Evolutionary conservation across 371 early-diverging fungal genomes (phyloP), one percentile per base, ranked within the genome.

Genomic region (Mortierella sp.): DNA sequence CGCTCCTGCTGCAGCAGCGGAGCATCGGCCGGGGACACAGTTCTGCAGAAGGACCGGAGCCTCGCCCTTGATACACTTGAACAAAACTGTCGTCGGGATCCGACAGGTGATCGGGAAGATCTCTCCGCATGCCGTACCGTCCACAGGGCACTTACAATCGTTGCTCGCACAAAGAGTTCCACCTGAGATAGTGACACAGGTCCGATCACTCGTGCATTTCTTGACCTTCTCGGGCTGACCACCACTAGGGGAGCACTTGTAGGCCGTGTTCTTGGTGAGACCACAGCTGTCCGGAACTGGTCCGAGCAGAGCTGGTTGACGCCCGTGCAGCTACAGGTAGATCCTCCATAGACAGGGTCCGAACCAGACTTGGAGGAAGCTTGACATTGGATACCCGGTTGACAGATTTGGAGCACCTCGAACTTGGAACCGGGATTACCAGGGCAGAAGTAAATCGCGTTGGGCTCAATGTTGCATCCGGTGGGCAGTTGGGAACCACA

Each of bases 361-460:
- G 55, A 44, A 22, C 48, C 61, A 1, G n/a, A n/a, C n/a, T 34
- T 26, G 19, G 10, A 10, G 5, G 11, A 4, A 7, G 55, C 10
- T 4, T 41, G 16, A 13, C 74, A 74, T 13, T 37, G 26, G 0
- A 52, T 45, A 9, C 68, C 74, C 7, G 68, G 61, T 2, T 22
- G n/a, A 29, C 74, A 74, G n/a, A 63, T 41, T 0, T 61, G 14
- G 63, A 68, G 22, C 26, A 66, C 34, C 44, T 66, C 64, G 24
- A 24, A 43, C 1, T 31, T 44, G 10, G 68, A 39, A 39, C 68
- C 68, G 16, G 39, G 50, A 29, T 68, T 68, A 0, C 39, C 16
- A 22, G 68, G 68, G 37, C 74, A 74, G 16, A 29, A 48, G 26
- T 74, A 74, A 29, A 74, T 63, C 1, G 64, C 55, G 13, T 48